Evolutionary conservation across 352 stramenopile genomes (phyloP), one percentile per base, ranked within the genome.

Genomic region (Sclerospora graminicola): DNA sequence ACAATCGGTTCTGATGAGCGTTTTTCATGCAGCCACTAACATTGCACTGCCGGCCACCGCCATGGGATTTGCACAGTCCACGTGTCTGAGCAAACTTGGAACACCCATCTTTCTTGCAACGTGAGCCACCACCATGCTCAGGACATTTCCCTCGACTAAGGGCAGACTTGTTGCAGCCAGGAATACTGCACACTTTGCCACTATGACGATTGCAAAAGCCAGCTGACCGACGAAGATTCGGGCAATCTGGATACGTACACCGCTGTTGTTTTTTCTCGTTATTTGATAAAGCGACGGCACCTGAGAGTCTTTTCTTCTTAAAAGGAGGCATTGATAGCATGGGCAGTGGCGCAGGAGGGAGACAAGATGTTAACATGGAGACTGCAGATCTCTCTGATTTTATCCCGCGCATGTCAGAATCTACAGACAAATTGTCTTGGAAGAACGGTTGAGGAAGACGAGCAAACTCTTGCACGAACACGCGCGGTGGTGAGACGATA

Each of bases 31-130:
- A 91, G 24, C 66, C 58, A 13, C 67, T 51, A 45, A 87, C 71
- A 11, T 78, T 80, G 48, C 82, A 94, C 7, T 76, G 76, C 37
- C 69, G 85, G 39, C 81, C 81, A 23, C 82, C 82, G 21, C 82
- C 82, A 37, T 94, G 82, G 10, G 82, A 81, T 46, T 91, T 91
- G 55, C 79, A 91, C 13, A 87, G 59, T 2, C 79, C 79, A 0
- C 73, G 61, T 8, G 79, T 89, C 60, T 91, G 79, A 4, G 76
- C 80, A 63, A 89, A 91, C 60, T 91, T 91, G 36, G 85, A 69
- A 60, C 80, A 91, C n/a, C 47, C 55, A 9, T 56, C 54, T 35
- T 81, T 71, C 29, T 88, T 75, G 48, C 80, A 91, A 27, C 78
- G 69, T 5, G 80, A 87, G 16, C 79, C 84, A 16, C 83, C 83